Evolutionary conservation across 768 basidiomycete genomes (phyloP).

Genomic region (Panaeolus papilionaceus): DNA sequence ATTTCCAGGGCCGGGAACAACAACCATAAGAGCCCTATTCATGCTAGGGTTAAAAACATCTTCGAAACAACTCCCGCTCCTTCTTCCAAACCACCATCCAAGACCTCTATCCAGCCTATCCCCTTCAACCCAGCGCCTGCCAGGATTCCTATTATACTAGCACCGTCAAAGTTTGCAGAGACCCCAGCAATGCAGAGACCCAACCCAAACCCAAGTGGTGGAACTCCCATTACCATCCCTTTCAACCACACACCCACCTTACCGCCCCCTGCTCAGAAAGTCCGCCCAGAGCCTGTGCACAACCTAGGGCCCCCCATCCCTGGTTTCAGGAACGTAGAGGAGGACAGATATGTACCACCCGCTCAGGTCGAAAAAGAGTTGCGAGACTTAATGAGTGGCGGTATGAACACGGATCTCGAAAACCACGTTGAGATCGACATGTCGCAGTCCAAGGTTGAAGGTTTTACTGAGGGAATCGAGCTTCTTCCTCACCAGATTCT

Average conservation of each 20-base stretch:
- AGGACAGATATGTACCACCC: conserved; percentile 41
- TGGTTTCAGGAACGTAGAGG: conserved; percentile 23
- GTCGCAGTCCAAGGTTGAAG: conserved; percentile 74
- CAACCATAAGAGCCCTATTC: conserved; percentile 6
- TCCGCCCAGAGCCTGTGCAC: conserved; percentile 5
- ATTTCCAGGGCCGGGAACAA: background rate
- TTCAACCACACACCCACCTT: conserved; percentile 20
- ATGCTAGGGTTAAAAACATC: conserved; percentile 6
- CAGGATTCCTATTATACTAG: background rate
- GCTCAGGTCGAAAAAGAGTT: conserved; percentile 80
- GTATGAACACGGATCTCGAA: conserved; percentile 58
- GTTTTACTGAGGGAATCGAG: conserved; percentile 71
- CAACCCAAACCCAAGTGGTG: background rate
- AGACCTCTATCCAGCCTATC: conserved; percentile 1
- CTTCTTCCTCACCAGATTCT: conserved; percentile 90
- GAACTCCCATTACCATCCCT: conserved; percentile 32
- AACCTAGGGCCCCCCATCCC: background rate
- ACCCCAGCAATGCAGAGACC: background rate
- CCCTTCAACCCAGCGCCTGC: conserved; percentile 3
- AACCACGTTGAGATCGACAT: conserved; percentile 62
- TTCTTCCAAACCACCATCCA: conserved; percentile 14
- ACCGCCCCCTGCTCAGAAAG: conserved; percentile 27
- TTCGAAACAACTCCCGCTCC: conserved; percentile 15
- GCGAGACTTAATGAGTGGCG: conserved; percentile 75
- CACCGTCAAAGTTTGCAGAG: background rate